Conservation (phyloP, 2,329 filamentous ascomycete species). For the Phaeophleospora eucalypticola region DNA sequence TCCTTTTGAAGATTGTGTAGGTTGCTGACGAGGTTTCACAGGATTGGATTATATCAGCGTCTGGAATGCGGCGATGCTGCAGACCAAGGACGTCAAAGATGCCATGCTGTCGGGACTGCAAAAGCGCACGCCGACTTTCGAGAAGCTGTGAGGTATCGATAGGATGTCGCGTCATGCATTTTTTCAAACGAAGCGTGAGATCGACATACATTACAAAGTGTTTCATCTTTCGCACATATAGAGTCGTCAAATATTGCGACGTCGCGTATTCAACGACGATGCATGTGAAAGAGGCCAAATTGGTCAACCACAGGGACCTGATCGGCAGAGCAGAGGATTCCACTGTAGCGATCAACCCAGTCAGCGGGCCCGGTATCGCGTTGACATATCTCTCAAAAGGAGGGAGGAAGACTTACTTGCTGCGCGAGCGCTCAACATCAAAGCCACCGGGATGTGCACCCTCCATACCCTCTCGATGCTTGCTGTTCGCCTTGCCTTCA, state of each 20-base stretch:
- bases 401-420: background rate
- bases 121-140: constrained; percentile 23
- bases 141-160: constrained; percentile 16
- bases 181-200: background rate
- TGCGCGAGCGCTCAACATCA: constrained; percentile 5
- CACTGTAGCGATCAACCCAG: too few species aligned
- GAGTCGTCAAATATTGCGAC: background rate
- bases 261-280: background rate
- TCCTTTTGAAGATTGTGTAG: constrained; percentile 46
- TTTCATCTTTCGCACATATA: background rate
- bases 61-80: constrained; percentile 26
- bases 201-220: background rate
- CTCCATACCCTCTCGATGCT: constrained; percentile 53
- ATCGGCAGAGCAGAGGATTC: background rate
- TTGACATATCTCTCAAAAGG: too few species aligned
- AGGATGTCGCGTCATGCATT: background rate
- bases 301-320: background rate
- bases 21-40: constrained; percentile 1
- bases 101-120: constrained; percentile 19
- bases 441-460: constrained; percentile 27
- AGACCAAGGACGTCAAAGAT: constrained; percentile 23
- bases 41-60: constrained; percentile 22
- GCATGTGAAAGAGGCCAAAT: background rate
- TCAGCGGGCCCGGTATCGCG: too few species aligned
- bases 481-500: constrained; percentile 50